Evolutionary conservation across 2,329 filamentous ascomycete species (phyloP).

Genomic region (Stachybotrys echinatus): DNA sequence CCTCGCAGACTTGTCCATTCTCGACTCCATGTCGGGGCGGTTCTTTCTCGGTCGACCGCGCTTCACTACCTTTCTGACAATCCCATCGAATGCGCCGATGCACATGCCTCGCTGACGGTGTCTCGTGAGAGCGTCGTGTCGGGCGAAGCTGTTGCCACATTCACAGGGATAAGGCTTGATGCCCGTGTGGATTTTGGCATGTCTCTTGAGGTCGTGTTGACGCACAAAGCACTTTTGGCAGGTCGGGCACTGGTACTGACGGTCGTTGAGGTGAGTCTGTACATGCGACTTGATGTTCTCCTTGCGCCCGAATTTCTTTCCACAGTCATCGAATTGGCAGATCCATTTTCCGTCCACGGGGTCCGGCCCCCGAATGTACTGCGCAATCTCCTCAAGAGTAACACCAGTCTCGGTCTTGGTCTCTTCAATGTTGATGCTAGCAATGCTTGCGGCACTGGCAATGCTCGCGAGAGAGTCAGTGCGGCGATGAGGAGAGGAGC

Average conservation of each 20-base stretch:
- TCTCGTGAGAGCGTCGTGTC: constrained; percentile 89
- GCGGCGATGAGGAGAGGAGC: constrained; percentile 40
- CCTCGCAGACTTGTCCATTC: constrained; percentile 49
- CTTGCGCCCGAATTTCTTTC: constrained; percentile 90
- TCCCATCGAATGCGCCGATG: constrained; percentile 84
- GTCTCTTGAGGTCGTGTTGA: constrained; percentile 93
- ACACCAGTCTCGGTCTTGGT: constrained; percentile 75
- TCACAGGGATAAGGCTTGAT: constrained; percentile 93
- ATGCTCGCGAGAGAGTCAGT: constrained; percentile 57
- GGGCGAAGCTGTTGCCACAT: constrained; percentile 90
- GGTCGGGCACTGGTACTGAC: constrained; percentile 88
- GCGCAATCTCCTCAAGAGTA: constrained; percentile 75
- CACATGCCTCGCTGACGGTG: constrained; percentile 97
- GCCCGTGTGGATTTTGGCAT: constrained; percentile 95
- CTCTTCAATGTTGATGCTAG: constrained; percentile 59
- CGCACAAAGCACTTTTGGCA: constrained; percentile 96
- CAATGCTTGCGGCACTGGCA: constrained; percentile 53
- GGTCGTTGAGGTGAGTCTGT: constrained; percentile 93
- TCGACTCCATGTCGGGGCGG: constrained; percentile 50
- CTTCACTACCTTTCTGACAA: constrained; percentile 55
- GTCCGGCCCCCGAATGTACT: constrained; percentile 69
- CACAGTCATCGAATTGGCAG: constrained; percentile 72
- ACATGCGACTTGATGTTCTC: constrained; percentile 99
- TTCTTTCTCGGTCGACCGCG: constrained; percentile 60
- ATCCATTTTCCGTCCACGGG: constrained; percentile 72